These are phyloP conservation scores for Allium sativum DNA, from an alignment of 106 monocot species.

Conservation along the genomic window DNA sequence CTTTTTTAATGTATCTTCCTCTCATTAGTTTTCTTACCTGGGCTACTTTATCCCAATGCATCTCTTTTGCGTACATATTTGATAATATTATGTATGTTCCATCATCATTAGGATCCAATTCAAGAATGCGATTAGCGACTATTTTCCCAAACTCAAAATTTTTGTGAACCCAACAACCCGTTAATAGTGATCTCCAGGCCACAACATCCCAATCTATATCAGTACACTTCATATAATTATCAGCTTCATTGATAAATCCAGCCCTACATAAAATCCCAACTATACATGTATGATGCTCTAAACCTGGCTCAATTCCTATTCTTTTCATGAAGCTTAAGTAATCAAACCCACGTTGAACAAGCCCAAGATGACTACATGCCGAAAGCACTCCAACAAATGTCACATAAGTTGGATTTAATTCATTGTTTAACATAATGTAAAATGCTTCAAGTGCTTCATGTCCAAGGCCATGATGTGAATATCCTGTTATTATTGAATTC, in stretches of 20 bases:
- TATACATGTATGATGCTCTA: conserved; percentile 72
- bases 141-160: conserved; percentile 34
- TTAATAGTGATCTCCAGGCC: conserved; percentile 61
- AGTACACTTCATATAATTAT: conserved; percentile 35
- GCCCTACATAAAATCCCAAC: conserved; percentile 49
- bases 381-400: conserved; percentile 56
- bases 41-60: conserved; percentile 49
- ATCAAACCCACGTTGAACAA: conserved; percentile 41
- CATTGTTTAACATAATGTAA: conserved; percentile 29
- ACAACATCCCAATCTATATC: conserved; percentile 38
- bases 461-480: conserved; percentile 43
- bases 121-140: conserved; percentile 42
- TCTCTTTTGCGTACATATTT: conserved; percentile 58
- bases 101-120: conserved; percentile 44
- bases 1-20: conserved; percentile 50
- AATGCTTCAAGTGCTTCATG: conserved; percentile 46
- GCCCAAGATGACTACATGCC: conserved; percentile 50
- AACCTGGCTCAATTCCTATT: conserved; percentile 31
- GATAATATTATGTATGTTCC: conserved; percentile 54
- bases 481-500: conserved; percentile 63
- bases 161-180: conserved; percentile 36
- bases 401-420: conserved; percentile 29
- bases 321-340: conserved; percentile 41
- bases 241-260: conserved; percentile 39
- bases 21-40: conserved; percentile 49